Conservation (phyloP, 169 alveolate genomes). For the Plasmodium relictum region DNA sequence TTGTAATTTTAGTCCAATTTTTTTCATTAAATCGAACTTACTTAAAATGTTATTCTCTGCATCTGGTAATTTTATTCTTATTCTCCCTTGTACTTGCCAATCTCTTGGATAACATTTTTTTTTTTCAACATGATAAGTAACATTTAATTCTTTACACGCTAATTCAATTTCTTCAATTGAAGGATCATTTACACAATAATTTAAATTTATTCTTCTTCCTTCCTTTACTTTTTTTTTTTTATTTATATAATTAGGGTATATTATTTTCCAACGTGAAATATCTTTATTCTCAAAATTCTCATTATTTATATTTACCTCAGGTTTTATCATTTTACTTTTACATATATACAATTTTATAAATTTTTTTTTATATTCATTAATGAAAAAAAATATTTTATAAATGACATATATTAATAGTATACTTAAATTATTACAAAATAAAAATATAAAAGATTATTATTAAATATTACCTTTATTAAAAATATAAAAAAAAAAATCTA, state of each 20-base stretch:
- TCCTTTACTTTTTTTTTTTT: constrained; percentile 81
- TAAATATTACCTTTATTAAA: no score
- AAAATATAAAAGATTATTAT: no score
- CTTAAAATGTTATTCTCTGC: constrained; percentile 8
- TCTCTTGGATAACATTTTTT: constrained; percentile 83
- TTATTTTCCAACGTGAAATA: constrained; percentile 78
- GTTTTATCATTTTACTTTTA: constrained; percentile 27
- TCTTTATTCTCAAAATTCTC: constrained; percentile 20
- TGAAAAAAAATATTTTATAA: no score
- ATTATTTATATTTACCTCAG: constrained; percentile 9
- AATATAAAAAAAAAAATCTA: no score
- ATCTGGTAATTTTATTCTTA: constrained; percentile 78
- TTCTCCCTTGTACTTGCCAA: constrained; percentile 83
- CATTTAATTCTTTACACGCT: constrained; percentile 83
- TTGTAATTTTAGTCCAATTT: constrained; percentile 59
- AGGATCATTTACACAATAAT: constrained; percentile 82
- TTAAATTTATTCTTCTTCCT: constrained; percentile 81
- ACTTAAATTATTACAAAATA: no score
- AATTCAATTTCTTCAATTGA: constrained; percentile 82
- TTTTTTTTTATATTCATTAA: no score
- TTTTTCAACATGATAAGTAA: constrained; percentile 81
- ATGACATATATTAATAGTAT: no score
- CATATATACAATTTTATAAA: neutral
- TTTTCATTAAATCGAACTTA: constrained; percentile 56
- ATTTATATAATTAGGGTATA: constrained; percentile 85